Base-by-base conservation (phyloP, 257 asterid species). In the Thymus quinquecostatus region DNA sequence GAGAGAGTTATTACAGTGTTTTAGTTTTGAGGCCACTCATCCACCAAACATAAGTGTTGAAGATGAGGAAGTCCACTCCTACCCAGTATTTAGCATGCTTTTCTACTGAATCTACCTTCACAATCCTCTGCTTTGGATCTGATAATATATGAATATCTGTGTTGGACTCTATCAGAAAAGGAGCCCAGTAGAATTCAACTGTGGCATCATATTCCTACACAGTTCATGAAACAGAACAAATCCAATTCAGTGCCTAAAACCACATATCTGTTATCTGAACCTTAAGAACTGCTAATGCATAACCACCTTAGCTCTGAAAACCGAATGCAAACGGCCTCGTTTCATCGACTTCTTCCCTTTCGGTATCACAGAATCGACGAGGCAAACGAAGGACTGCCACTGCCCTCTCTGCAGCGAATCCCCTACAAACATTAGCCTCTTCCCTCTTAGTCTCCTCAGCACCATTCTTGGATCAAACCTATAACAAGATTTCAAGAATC, bases 41-140 rank as follows among this genome's bases (percentile, higher is more conserved):
- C 99, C 99, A 94, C 99, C 99, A 94, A 76, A 94, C 91, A 6
- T 89, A 94, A 49, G 92, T 89, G 50, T 93, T 89, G 87, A 93
- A 92, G 69, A 86, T 87, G 58, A 94, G 91, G 69, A 88, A 54
- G 73, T 94, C 97, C 6, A 91, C 88, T 68, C 90, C 97, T 9
- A 72, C 38, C 99, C 99, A 94, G 66, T 94, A 71, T 76, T 82
- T 83, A 66, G 90, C 96, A 71, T 90, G 97, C 71, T 86, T 88
- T 2, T 80, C 88, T 53, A 94, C 82, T 30, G 99, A 91, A 81
- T 94, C 99, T 32, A 94, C 91, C 78, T 76, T 89, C 14, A 94
- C 44, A 28, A 94, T 85, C 64, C 97, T 89, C 82, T 84, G 76
- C 68, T 84, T 85, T 56, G 95, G 86, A 72, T 91, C 97, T 44